Conservation (phyloP, 768 basidiomycete species). For the Lactarius trivialis region DNA sequence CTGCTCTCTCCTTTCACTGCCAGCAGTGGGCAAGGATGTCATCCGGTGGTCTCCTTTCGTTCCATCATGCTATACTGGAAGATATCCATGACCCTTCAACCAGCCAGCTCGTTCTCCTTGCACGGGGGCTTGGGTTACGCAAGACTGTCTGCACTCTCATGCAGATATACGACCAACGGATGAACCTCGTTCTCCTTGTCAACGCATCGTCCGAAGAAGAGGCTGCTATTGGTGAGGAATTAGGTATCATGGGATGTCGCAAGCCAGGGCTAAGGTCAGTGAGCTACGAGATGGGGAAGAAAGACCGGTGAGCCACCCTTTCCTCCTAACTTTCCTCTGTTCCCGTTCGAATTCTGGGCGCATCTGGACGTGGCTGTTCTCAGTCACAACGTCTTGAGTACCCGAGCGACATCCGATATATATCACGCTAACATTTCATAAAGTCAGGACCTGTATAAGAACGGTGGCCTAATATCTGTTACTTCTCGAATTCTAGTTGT, state of each 20-base stretch:
- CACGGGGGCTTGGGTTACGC: conserved; percentile 85
- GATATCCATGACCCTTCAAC: conserved; percentile 68
- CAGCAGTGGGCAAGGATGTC: conserved; percentile 20
- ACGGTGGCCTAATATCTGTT: conserved; percentile 84
- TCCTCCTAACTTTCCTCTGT: not conserved
- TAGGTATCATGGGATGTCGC: conserved; percentile 87
- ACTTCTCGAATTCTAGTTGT: conserved; percentile 93
- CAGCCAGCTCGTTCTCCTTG: conserved; percentile 70
- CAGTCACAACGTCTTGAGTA: not conserved
- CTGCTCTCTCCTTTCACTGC: not conserved
- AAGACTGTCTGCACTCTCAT: conserved; percentile 78
- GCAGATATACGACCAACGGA: conserved; percentile 86
- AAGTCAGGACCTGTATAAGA: conserved; percentile 76
- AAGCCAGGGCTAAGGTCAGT: conserved; percentile 80
- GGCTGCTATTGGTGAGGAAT: conserved; percentile 83
- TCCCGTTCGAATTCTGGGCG: not conserved
- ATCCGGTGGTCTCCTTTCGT: conserved; percentile 40
- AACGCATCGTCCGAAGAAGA: conserved; percentile 85
- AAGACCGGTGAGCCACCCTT: conserved; percentile 57
- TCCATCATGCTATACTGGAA: conserved; percentile 62
- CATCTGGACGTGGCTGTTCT: not conserved
- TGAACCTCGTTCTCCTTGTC: conserved; percentile 78
- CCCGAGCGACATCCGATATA: not conserved
- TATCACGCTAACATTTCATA: not conserved
- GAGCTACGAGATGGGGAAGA: conserved; percentile 70